Base-by-base conservation (phyloP, 805 yeast genomes). In the Candida nemodendra region DNA sequence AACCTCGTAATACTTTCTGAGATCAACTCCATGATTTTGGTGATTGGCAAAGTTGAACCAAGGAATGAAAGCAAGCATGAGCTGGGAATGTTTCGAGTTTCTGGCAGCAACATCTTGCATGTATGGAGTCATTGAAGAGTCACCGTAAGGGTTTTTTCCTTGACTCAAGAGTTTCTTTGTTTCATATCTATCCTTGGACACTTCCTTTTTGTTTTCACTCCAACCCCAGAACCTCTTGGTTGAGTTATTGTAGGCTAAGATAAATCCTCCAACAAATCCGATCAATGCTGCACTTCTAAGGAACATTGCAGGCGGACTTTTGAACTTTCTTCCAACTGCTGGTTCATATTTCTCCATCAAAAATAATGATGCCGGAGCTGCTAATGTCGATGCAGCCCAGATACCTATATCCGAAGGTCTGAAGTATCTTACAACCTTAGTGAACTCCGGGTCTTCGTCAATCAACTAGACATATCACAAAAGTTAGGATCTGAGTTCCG, bases 41-140 rank as follows among this genome's bases (percentile, higher is more conserved):
- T 86, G 95, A 59, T 78, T 66, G 32, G 79, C 88, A 45, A 84
- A 67, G 65, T 87, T 87, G 70, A 87, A 85, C 87, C 88, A 81
- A 17, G 95, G 95, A 53, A 86, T 61, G 44, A 84, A 56, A 39
- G 79, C 74, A 51, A 81, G 57, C 38, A 71, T 65, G 40, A 77
- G 61, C 54, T 77, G 78, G 6, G 95, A 78, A 56, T 79, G 79
- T 50, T 81, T 83, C 17, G 93, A 81, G 70, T 84, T 83, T 66
- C 88, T 75, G 53, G 84, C 78, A 42, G 95, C 79, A 47, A 83
- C 71, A 50, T 79, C 84, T 61, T 85, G 86, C 53, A 82, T 62
- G 69, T 87, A 76, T 42, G 79, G 83, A 32, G 77, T 73, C 64
- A 86, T 70, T 35, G 71, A 67, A 39, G 87, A 78, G 18, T 44